Percentiles rank a stretch among this genome's conserved stretches.
Conservation (phyloP, 2,329 filamentous ascomycete species). For the Clonostachys rosea region DNA sequence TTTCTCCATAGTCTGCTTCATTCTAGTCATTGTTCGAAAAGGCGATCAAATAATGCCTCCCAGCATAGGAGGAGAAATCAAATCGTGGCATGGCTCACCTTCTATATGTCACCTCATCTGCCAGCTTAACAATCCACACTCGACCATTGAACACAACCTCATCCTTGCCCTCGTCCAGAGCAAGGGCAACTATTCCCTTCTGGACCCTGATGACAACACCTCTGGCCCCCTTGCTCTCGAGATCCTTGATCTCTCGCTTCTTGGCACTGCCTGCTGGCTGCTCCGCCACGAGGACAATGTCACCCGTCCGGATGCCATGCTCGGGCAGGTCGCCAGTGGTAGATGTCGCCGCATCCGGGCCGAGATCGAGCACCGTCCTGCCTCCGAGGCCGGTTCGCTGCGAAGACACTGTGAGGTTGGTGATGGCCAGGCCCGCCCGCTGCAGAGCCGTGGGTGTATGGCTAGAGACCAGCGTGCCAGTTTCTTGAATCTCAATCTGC, state of each 20-base stretch:
- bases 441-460: constrained; percentile 67
- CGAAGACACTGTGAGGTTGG: constrained; percentile 68
- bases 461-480: constrained; percentile 59
- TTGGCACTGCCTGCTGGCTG: constrained; percentile 69
- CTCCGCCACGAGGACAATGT: constrained; percentile 73
- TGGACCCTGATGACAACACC: constrained; percentile 68
- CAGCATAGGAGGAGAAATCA: no score
- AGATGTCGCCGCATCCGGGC: constrained; percentile 65
- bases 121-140: constrained; percentile 63
- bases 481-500: constrained; percentile 67
- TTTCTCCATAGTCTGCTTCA: constrained; percentile 59
- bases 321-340: constrained; percentile 55
- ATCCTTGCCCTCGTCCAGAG: constrained; percentile 62
- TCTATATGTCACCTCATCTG: constrained; percentile 63
- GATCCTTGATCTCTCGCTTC: constrained; percentile 67
- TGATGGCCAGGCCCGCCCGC: constrained; percentile 73
- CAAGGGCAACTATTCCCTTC: constrained; percentile 56
- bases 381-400: constrained; percentile 88
- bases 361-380: constrained; percentile 82
- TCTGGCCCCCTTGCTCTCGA: constrained; percentile 62
- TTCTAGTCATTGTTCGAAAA: constrained; percentile 27
- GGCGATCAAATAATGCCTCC: no score
- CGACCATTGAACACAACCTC: constrained; percentile 36
- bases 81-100: constrained; percentile 26
- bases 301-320: constrained; percentile 71